phyloP scores from a whole-genome alignment of 2,329 filamentous ascomycete genomes.

The Pseudomassariella vexata region DNA sequence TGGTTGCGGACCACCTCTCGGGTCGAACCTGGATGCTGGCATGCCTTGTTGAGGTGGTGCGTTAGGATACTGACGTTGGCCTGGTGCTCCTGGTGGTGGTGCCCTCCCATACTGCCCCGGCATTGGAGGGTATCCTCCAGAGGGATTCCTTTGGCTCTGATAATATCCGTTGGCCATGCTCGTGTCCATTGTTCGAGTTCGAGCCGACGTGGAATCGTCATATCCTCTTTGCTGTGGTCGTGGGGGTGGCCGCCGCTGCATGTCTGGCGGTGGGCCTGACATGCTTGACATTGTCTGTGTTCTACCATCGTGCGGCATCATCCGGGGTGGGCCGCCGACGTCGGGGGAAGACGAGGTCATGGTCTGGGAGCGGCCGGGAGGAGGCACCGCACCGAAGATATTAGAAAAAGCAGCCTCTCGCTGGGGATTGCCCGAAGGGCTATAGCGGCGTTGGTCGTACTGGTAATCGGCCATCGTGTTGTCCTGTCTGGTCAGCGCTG shows the following conservation, averaged over 20 bases:
- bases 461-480: constrained; percentile 54
- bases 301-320: constrained; percentile 55
- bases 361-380: constrained; percentile 85
- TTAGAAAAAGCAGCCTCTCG: constrained; percentile 94
- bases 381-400: constrained; percentile 86
- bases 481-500: no score
- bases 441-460: constrained; percentile 49
- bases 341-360: constrained; percentile 71
- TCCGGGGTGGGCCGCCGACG: constrained; percentile 38
- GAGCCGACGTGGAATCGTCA: constrained; percentile 29
- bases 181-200: constrained; percentile 37
- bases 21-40: constrained; percentile 55
- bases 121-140: constrained; percentile 37
- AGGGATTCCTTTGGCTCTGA: constrained; percentile 45
- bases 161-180: constrained; percentile 47
- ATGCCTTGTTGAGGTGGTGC: constrained; percentile 39
- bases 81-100: constrained; percentile 37
- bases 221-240: constrained; percentile 30
- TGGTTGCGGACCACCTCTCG: constrained; percentile 45
- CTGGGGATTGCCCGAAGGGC: constrained; percentile 53
- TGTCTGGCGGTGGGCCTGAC: constrained; percentile 30
- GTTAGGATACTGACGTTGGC: constrained; percentile 65
- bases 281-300: constrained; percentile 67
- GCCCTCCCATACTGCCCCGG: constrained; percentile 33
- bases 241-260: constrained; percentile 61